Conservation (phyloP, 768 basidiomycete genomes). For the Plicaturopsis crispa region DNA sequence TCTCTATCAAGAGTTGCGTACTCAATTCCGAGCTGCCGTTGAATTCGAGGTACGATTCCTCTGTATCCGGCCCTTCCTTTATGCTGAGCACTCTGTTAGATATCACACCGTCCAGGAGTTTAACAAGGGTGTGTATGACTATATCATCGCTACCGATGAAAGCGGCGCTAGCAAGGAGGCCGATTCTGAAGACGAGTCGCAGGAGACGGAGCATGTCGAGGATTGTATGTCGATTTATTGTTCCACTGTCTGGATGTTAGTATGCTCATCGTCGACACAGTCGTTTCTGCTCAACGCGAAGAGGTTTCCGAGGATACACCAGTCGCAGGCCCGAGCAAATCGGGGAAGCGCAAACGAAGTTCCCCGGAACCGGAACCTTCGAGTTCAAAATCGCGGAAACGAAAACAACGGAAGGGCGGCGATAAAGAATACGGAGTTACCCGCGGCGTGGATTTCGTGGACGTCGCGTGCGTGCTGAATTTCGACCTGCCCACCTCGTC, state of each 20-base stretch:
- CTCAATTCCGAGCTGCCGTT: slow-evolving; percentile 93
- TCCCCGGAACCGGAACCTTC: slow-evolving; percentile 28
- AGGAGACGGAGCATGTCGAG: slow-evolving; percentile 29
- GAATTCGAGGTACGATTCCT: slow-evolving; percentile 64
- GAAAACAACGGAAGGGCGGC: slow-evolving; percentile 37
- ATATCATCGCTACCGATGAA: slow-evolving; percentile 97
- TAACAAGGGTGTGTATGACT: slow-evolving; percentile 97
- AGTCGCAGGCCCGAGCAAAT: slow-evolving; percentile 12
- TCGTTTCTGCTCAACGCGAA: slow-evolving; percentile 46
- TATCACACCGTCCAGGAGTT: slow-evolving; percentile 98
- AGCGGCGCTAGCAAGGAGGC: slow-evolving; percentile 46
- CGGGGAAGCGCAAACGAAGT: slow-evolving; percentile 54
- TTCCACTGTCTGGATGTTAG: background rate
- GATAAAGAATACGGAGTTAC: slow-evolving; percentile 90
- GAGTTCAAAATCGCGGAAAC: slow-evolving; percentile 37
- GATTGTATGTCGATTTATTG: slow-evolving; percentile 20
- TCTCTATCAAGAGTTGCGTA: slow-evolving; percentile 93
- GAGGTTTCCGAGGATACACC: slow-evolving; percentile 13
- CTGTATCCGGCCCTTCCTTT: background rate
- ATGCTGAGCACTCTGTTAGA: slow-evolving; percentile 26
- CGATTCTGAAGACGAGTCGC: slow-evolving; percentile 43
- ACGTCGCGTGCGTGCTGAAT: slow-evolving; percentile 95
- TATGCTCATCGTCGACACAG: slow-evolving; percentile 32
- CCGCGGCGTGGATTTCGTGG: slow-evolving; percentile 93
- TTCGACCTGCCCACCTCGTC: slow-evolving; percentile 92